These are phyloP conservation scores for Stentor coeruleus DNA, from an alignment of 73 alveolate species.

Conservation along the genomic window DNA sequence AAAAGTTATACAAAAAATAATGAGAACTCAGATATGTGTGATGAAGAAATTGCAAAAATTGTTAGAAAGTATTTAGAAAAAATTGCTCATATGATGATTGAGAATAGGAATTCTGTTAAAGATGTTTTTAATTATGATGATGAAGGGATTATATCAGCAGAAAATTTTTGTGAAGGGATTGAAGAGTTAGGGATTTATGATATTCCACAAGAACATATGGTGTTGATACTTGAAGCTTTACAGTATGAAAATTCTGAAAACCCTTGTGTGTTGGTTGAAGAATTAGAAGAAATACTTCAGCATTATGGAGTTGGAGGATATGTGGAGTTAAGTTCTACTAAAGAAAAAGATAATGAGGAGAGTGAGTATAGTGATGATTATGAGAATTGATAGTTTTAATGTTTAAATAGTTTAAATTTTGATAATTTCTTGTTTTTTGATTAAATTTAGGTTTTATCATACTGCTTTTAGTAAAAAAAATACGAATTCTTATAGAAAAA, in stretches of 20 bases:
- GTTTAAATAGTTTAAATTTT: too few species aligned
- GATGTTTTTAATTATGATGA: background rate
- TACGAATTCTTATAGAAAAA: too few species aligned
- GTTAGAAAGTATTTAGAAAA: constrained; percentile 14
- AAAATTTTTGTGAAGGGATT: background rate
- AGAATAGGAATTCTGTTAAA: background rate
- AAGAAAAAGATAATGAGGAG: too few species aligned
- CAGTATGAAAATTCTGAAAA: constrained; percentile 15
- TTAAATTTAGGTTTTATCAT: too few species aligned
- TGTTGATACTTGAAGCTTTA: background rate
- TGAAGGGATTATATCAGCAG: constrained; percentile 3
- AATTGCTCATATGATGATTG: constrained; percentile 2
- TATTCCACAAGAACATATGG: background rate
- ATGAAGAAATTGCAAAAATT: background rate
- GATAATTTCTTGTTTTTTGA: too few species aligned
- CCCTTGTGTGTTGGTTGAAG: background rate
- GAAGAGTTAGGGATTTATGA: background rate
- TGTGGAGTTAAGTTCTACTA: background rate
- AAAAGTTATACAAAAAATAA: background rate
- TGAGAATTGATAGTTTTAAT: too few species aligned
- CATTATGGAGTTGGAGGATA: constrained; percentile 1
- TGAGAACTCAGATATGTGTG: background rate
- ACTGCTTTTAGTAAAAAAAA: too few species aligned
- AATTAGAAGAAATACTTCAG: background rate
- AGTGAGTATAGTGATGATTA: background rate